Conservation (phyloP, 345 rosid genomes). For the Reutealis trisperma region DNA sequence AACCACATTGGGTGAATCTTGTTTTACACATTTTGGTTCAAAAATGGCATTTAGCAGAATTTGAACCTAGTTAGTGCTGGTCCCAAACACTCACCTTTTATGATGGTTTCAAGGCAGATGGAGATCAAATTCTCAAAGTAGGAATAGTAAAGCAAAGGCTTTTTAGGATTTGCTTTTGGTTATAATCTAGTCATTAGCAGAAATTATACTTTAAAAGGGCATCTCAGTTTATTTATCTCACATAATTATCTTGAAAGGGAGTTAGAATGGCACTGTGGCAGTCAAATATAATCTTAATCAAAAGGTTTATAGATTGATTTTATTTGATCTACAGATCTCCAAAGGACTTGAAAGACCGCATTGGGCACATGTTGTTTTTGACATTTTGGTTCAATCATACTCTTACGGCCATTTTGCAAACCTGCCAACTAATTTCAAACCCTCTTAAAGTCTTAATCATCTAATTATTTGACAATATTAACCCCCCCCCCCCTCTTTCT, state of each 20-base stretch:
- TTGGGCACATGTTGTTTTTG: neutral
- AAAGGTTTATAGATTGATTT: neutral
- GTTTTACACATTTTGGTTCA: neutral
- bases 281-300: neutral
- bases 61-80: neutral
- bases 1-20: neutral
- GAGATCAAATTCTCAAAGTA: conserved; percentile 1
- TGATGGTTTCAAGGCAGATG: neutral
- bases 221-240: neutral
- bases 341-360: neutral
- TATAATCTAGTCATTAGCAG: neutral
- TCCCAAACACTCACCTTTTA: neutral
- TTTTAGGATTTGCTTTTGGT: neutral
- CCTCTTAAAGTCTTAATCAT: no score
- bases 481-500: no score
- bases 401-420: no score
- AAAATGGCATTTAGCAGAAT: neutral
- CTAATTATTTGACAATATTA: no score
- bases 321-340: neutral
- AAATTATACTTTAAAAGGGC: neutral
- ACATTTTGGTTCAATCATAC: neutral
- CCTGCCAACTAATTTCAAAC: no score
- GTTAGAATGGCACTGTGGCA: neutral
- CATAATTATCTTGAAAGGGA: neutral
- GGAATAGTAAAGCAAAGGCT: neutral